These are phyloP conservation scores for Geotrichum carabidarum DNA, from an alignment of 1,139 yeast species.

Conservation along the genomic window DNA sequence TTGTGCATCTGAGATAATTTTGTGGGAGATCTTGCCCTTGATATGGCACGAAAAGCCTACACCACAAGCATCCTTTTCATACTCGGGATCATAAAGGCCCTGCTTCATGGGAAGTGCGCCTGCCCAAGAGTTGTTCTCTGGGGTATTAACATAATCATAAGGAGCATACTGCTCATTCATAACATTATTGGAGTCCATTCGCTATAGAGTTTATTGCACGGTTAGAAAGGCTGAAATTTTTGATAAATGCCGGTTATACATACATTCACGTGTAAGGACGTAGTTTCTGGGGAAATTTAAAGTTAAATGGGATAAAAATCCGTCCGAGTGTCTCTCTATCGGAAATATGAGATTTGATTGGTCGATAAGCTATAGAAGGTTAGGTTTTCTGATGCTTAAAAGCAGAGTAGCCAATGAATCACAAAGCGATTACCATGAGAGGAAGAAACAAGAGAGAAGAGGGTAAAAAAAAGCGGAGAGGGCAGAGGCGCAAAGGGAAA, in stretches of 20 bases:
- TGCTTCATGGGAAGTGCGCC: conserved; percentile 76
- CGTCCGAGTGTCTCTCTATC: too few species aligned
- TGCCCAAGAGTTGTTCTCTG: conserved; percentile 87
- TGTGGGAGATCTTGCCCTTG: conserved; percentile 82
- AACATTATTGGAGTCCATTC: conserved; percentile 15
- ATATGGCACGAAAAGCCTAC: conserved; percentile 96
- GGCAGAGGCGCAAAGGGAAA: background rate
- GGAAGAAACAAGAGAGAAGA: background rate
- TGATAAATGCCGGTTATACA: background rate
- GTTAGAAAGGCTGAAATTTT: background rate
- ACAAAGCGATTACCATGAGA: background rate
- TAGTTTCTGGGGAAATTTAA: background rate
- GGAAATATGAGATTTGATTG: background rate
- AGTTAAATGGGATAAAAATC: background rate
- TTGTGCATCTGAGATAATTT: conserved; percentile 82
- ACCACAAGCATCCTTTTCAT: conserved; percentile 96
- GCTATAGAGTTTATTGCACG: background rate
- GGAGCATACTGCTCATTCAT: conserved; percentile 33
- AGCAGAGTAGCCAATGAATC: background rate
- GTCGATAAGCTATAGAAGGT: conserved; percentile 4
- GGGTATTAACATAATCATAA: conserved; percentile 67
- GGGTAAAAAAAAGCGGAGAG: background rate
- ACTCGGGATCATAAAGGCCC: conserved; percentile 90
- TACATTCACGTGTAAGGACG: conserved; percentile 2
- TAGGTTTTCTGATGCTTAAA: background rate